Base-by-base conservation (phyloP, 768 basidiomycete genomes). In the Suillus subluteus region DNA sequence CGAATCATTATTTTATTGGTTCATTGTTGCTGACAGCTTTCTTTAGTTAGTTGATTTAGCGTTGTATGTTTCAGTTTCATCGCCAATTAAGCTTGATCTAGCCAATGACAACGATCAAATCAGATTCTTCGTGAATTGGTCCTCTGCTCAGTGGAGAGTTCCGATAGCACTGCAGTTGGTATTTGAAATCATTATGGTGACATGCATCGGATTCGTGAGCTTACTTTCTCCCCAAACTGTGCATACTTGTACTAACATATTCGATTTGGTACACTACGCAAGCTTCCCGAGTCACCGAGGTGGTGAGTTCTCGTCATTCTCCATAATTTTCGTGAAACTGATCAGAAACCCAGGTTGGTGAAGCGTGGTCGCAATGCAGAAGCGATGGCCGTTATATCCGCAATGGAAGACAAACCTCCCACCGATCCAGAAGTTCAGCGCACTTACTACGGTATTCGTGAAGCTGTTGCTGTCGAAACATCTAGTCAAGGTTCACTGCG, bases 151-250 rank as follows among this genome's bases (percentile, higher is more conserved):
- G 64, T 83, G 81, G 81, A 70, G 82, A 64, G 80, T 82, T 11
- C 82, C 82, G 6, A 78, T 82, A 37, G 79, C 81, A 1, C 61
- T 83, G 13, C 82, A 82, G 67, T 76, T 80, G 58, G n/a, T 81
- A 37, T 75, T 83, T 40, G 79, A 81, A 3, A 7, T 82, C 13
- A 66, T 80, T 52, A 79, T 82, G 76, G 74, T 81, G 32, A 62
- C 62, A 56, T 78, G 79, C 43, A 76, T 78, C n/a, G 64, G 55
- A 61, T 80, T 78, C 68, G 78, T 75, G 40, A 68, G 79, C 48
- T 32, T 21, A 12, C 9, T n/a, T 35, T 58, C 12, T 52, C 40
- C 12, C 18, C 1, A 32, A 6, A 38, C 6, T n/a, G 37, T 13
- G 13, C 58, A 68, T 38, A 69, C 52, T n/a, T 26, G 35, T 21